A percentile compares a stretch with the other conserved stretches of the same genome.
Evolutionary conservation across 495 filamentous ascomycete species (phyloP).

Genomic region (Hypomontagnella monticulosa): DNA sequence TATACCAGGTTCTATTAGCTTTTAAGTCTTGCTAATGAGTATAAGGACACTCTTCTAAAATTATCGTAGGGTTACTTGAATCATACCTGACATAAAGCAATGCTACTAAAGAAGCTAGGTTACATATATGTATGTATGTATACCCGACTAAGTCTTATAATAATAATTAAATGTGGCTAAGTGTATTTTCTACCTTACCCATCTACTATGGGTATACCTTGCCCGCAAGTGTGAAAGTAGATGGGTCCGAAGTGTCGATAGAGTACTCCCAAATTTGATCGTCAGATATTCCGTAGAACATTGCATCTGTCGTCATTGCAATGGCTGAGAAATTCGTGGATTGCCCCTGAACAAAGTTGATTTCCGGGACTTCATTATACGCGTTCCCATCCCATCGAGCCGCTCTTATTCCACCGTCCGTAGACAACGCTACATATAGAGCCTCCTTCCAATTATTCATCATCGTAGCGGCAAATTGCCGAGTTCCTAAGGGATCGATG

Average conservation of each 20-base stretch:
- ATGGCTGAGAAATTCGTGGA: slow-evolving; percentile 38
- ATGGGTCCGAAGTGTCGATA: slow-evolving; percentile 28
- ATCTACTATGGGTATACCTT: slow-evolving; percentile 30
- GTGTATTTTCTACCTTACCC: not conserved
- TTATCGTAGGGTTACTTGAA: too few relatives aligned
- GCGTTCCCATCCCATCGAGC: slow-evolving; percentile 21
- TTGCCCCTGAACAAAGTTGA: slow-evolving; percentile 27
- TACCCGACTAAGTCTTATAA: too few relatives aligned
- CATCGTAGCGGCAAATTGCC: slow-evolving; percentile 30
- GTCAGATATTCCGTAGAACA: slow-evolving; percentile 38
- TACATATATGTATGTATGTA: too few relatives aligned
- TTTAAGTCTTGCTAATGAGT: too few relatives aligned
- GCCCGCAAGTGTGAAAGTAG: slow-evolving; percentile 27
- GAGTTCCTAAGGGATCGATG: slow-evolving; percentile 23
- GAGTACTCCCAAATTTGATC: slow-evolving; percentile 39
- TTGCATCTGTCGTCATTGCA: slow-evolving; percentile 36
- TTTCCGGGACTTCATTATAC: slow-evolving; percentile 17
- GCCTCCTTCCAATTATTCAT: slow-evolving; percentile 33
- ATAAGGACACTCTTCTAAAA: too few relatives aligned
- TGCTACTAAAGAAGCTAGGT: too few relatives aligned
- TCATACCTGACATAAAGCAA: too few relatives aligned
- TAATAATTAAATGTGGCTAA: too few relatives aligned
- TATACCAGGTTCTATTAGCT: too few relatives aligned
- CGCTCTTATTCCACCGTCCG: slow-evolving; percentile 17
- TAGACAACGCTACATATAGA: slow-evolving; percentile 18